Percentiles rank a stretch among this genome's conserved stretches.
These are phyloP conservation scores for Kalmusia sp. DNA, from an alignment of 2,329 filamentous ascomycete species.

Conservation along the genomic window DNA sequence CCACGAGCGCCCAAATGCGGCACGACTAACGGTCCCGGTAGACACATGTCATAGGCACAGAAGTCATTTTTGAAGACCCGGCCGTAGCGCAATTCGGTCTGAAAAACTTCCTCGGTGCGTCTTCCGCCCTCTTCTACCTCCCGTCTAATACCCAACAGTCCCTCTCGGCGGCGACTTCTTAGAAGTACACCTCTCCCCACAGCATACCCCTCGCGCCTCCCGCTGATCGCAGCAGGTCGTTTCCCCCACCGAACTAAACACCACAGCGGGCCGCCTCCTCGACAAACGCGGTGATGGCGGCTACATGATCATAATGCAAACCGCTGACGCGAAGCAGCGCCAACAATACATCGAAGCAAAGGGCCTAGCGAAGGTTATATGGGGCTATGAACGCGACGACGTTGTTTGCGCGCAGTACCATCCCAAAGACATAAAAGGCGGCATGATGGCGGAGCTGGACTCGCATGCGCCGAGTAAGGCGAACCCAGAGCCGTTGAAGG, in stretches of 20 bases:
- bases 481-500: constrained; percentile 48
- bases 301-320: constrained; percentile 60
- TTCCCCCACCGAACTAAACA: constrained; percentile 46
- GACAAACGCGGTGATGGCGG: constrained; percentile 53
- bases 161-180: constrained; percentile 54
- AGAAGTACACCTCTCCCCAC: constrained; percentile 38
- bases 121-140: neutral
- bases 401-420: constrained; percentile 53
- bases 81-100: constrained; percentile 49
- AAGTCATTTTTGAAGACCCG: constrained; percentile 50
- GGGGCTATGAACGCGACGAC: constrained; percentile 41
- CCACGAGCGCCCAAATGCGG: neutral
- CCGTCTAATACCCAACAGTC: constrained; percentile 29
- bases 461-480: constrained; percentile 41
- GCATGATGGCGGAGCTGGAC: constrained; percentile 54
- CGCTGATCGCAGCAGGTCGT: constrained; percentile 34
- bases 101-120: constrained; percentile 49
- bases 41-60: constrained; percentile 48
- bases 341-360: constrained; percentile 47
- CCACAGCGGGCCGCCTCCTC: constrained; percentile 51
- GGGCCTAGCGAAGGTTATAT: constrained; percentile 48
- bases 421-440: constrained; percentile 52
- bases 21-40: constrained; percentile 17
- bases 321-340: constrained; percentile 46
- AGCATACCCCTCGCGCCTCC: neutral